Base-by-base conservation (phyloP, 306 rosid species). In the Purshia tridentata region DNA sequence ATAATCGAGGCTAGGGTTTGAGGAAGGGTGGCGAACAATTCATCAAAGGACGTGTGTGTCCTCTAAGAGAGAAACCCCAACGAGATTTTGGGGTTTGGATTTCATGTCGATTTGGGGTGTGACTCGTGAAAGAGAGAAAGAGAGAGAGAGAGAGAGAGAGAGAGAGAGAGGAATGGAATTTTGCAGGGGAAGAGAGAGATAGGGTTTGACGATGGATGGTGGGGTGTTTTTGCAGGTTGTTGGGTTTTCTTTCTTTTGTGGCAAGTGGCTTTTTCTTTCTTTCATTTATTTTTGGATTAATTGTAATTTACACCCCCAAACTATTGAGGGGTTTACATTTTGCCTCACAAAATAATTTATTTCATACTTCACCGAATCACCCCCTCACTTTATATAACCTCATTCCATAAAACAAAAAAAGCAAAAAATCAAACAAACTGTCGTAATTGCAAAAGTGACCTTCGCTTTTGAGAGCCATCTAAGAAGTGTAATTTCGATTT, bases 61-160 rank as follows among this genome's bases (percentile, higher is more conserved):
- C 40, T 65, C 59, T 5, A 79, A 55, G 55, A 29, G 5, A 14
- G 66, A 77, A 67, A 81, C 69, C 76, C 81, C 62, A 59, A 19
- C 5, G 52, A 54, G 59, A 69, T 11, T 57, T 40, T 40, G 87
- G 74, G 78, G 74, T 44, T 51, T 4, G 79, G 65, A 40, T 74
- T 80, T 81, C 96, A 90, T 88, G 74, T 70, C 78, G 83, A 8
- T 69, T 78, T 50, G 57, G 5, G 42, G 53, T n/a, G n/a, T n/a
- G n/a, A n/a, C n/a, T n/a, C n/a, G n/a, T n/a, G n/a, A n/a, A n/a
- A n/a, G n/a, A n/a, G n/a, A n/a, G n/a, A n/a, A n/a, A n/a, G 22
- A 73, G 71, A 58, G 19, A 12, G 59, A 54, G 46, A 40, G 58
- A 5, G 72, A 14, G 19, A 8, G 52, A 50, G 54, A 35, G 37